A percentile compares a stretch with the other conserved stretches of the same genome.
Evolutionary conservation across 2,329 filamentous ascomycete genomes (phyloP).

Genomic region (Hyphodiscus sp.): DNA sequence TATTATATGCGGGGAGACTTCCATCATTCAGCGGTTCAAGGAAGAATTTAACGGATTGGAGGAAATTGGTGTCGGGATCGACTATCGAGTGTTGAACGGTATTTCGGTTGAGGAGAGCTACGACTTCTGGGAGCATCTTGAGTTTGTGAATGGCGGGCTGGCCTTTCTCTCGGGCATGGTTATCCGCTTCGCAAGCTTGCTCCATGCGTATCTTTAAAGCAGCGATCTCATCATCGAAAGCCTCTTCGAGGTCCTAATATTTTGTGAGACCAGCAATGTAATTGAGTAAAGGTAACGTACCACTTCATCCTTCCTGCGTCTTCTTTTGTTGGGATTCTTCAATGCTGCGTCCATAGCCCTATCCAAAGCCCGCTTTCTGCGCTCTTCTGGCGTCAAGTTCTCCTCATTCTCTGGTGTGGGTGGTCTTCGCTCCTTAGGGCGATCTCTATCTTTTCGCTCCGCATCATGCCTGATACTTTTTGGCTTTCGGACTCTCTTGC

Average conservation of each 20-base stretch:
- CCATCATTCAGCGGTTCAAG: conserved; percentile 92
- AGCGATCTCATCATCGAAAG: conserved; percentile 85
- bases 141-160: conserved; percentile 88
- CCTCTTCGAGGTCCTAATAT: conserved; percentile 74
- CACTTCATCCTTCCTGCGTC: conserved; percentile 78
- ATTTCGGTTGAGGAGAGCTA: conserved; percentile 81
- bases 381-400: conserved; percentile 75
- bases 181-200: conserved; percentile 79
- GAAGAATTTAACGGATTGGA: conserved; percentile 95
- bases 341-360: conserved; percentile 81
- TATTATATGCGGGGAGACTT: conserved; percentile 90
- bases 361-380: conserved; percentile 76
- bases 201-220: conserved; percentile 87
- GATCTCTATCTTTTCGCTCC: conserved; percentile 27
- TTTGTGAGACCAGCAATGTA: conserved; percentile 13
- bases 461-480: conserved; percentile 37
- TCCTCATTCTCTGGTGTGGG: conserved; percentile 67
- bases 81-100: conserved; percentile 78
- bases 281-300: conserved; percentile 42
- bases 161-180: conserved; percentile 69
- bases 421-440: conserved; percentile 38
- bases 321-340: conserved; percentile 64
- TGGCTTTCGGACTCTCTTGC: conserved; percentile 41
- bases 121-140: conserved; percentile 86
- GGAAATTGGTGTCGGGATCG: conserved; percentile 89